Evolutionary conservation across 495 filamentous ascomycete genomes (phyloP), one percentile per base, ranked within the genome.

Genomic region (Podospora sp.): DNA sequence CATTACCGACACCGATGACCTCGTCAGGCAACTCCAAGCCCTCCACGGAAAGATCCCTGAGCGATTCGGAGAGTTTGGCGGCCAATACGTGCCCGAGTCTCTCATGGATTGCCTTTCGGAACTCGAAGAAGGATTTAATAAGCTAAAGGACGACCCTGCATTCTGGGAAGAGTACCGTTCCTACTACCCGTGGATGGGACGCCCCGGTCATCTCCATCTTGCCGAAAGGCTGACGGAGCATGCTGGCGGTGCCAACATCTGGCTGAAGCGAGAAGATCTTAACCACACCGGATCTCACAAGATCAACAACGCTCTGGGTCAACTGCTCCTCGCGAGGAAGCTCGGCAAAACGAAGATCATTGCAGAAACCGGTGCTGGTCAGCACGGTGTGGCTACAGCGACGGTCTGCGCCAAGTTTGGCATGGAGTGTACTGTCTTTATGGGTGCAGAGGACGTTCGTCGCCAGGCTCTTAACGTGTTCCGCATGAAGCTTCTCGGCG

Each of bases 101-200:
- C 85, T 99, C 29, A 98, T 98, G 93, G 94, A 97, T 79, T 98
- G 95, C 74, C 82, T 99, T 69, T 87, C 88, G 0, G 89, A 99
- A 79, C 87, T 99, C 16, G 94, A 98, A 76, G 82, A 83, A 11
- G 95, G 94, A n/a, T 99, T 99, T 82, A 87, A 96, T 67, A 79
- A 88, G 55, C 91, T 92, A 51, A 88, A 88, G 70, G 87, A 93
- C 59, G 94, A 98, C 74, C 90, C 93, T 7, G 82, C 85, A 27
- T 99, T 98, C 84, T 99, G 95, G 95, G 91, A 96, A 71, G 96
- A 98, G 77, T 99, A 92, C 80, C 89, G 91, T 55, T 92, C 92
- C 5, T 96, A 97, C 82, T 99, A 99, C 80, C 91, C 92, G 40
- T 99, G 94, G 84, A 99, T 99, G 91, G 92, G 93, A 50, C 89